A percentile compares a stretch with the other conserved stretches of the same genome.
Conservation (phyloP, 1,284 basidiomycete species). For the Ustilago crameri region DNA sequence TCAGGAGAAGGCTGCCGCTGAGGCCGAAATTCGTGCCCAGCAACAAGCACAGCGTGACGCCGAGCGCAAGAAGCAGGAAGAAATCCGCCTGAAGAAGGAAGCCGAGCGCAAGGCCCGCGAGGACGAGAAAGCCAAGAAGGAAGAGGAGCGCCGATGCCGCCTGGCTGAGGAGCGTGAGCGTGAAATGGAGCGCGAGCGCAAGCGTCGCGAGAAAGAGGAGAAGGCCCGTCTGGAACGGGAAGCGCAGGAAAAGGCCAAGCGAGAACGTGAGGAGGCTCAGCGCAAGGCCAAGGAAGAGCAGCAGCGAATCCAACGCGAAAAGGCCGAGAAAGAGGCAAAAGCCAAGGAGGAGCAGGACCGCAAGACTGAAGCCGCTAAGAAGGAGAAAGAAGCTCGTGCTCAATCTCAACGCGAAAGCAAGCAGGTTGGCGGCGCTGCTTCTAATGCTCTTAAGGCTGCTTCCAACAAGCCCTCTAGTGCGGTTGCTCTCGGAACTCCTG, state of each 20-base stretch:
- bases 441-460: constrained; percentile 15
- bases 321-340: constrained; percentile 56
- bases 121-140: constrained; percentile 71
- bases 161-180: constrained; percentile 70
- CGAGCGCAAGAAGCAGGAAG: constrained; percentile 73
- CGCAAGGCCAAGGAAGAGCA: constrained; percentile 66
- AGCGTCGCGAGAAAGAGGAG: constrained; percentile 77
- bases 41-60: constrained; percentile 74
- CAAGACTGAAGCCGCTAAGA: constrained; percentile 40
- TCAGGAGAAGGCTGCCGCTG: constrained; percentile 70
- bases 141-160: constrained; percentile 73
- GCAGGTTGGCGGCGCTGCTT: constrained; percentile 54
- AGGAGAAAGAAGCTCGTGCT: constrained; percentile 60
- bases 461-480: constrained; percentile 18
- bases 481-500: constrained; percentile 25
- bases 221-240: constrained; percentile 73
- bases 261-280: constrained; percentile 68
- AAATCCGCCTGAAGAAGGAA: constrained; percentile 75
- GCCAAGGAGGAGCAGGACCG: constrained; percentile 47
- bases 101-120: constrained; percentile 71
- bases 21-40: constrained; percentile 75
- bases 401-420: constrained; percentile 71
- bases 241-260: constrained; percentile 66
- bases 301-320: constrained; percentile 72
- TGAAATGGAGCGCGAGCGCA: constrained; percentile 73